Evolutionary conservation across 202 grass and related monocot species (phyloP).

Genomic region (Panicum hallii): DNA sequence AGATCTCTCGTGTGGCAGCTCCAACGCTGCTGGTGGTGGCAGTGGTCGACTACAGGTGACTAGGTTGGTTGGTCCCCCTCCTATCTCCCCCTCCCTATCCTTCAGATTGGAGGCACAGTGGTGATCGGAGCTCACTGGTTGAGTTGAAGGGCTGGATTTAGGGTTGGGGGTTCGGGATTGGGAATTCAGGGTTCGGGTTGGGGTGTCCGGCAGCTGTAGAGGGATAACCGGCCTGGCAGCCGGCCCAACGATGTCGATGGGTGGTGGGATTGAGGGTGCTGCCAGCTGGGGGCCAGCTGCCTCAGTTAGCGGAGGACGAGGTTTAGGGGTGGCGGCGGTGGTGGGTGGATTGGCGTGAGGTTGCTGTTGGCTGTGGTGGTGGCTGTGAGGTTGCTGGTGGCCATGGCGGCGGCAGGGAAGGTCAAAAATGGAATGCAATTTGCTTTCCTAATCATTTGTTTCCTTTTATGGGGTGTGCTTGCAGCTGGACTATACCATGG

Average conservation of each 20-base stretch:
- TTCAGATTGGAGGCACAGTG: neutral
- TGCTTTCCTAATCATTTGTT: neutral
- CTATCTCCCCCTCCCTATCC: neutral
- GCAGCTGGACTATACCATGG: neutral
- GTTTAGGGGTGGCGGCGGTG: neutral
- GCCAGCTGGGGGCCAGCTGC: neutral
- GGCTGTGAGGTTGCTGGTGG: neutral
- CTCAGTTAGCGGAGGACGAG: neutral
- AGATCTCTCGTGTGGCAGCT: neutral
- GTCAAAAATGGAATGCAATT: neutral
- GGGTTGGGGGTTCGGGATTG: neutral
- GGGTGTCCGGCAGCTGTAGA: too few species aligned
- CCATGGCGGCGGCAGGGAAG: neutral
- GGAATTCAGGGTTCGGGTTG: neutral
- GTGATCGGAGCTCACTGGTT: neutral
- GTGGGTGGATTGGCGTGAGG: neutral
- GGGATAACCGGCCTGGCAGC: too few species aligned
- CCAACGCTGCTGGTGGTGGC: too few species aligned
- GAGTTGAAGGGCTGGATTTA: neutral
- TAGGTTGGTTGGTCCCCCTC: neutral
- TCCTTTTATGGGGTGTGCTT: neutral
- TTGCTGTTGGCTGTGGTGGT: too few species aligned
- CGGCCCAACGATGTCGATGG: neutral
- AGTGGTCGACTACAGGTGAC: neutral
- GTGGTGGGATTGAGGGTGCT: neutral